Conservation (phyloP, 2,329 filamentous ascomycete species). For the Xylariaceae sp. region DNA sequence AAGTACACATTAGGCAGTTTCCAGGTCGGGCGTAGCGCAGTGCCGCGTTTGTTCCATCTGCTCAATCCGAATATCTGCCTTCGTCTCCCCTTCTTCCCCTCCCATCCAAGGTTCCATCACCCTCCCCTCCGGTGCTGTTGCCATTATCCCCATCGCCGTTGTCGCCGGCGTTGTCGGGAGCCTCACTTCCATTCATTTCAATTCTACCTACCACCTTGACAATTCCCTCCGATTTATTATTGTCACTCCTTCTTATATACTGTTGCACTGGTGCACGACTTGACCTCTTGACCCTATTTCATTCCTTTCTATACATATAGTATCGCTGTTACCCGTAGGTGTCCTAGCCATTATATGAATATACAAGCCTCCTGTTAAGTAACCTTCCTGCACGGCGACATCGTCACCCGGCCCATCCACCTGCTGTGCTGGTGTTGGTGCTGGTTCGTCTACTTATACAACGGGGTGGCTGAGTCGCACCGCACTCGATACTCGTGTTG, state of each 20-base stretch:
- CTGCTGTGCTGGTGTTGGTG: neutral
- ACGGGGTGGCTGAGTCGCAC: neutral
- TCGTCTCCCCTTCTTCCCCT: neutral
- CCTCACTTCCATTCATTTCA: constrained; percentile 1
- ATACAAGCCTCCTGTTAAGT: constrained; percentile 3
- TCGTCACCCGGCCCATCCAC: neutral
- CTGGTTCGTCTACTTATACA: neutral
- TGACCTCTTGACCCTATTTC: neutral
- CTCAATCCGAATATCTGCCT: too few relatives aligned
- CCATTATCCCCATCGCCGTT: neutral
- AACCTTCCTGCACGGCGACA: neutral
- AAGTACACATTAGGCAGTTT: neutral
- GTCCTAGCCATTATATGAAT: constrained; percentile 9
- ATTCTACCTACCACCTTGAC: neutral
- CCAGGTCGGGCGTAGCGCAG: too few relatives aligned
- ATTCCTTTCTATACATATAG: constrained; percentile 3
- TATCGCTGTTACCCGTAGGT: constrained; percentile 6
- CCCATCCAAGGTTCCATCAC: neutral
- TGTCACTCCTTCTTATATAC: neutral
- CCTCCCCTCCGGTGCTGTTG: neutral
- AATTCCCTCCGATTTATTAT: neutral
- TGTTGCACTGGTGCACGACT: neutral
- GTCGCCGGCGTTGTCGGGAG: constrained; percentile 3
- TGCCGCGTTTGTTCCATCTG: neutral
- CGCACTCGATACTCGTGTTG: neutral